Evolutionary conservation across 192 early-diverging fungal species (phyloP).

Genomic region (Phycomyces blakesleeanus): DNA sequence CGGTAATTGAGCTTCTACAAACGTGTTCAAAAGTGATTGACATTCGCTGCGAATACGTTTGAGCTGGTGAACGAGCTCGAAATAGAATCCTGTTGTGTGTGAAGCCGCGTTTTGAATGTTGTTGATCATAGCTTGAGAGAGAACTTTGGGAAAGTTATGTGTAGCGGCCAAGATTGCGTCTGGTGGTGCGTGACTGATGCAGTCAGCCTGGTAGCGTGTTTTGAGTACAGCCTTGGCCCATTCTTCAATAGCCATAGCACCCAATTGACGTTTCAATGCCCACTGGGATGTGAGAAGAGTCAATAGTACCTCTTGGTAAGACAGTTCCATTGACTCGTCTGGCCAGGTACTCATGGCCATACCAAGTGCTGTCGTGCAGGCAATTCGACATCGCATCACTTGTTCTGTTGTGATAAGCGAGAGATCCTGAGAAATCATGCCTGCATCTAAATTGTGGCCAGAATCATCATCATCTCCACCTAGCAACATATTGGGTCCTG

Average conservation of each 20-base stretch:
- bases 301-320: conserved; percentile 52
- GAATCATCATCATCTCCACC: conserved; percentile 31
- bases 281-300: conserved; percentile 64
- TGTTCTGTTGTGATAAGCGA: conserved; percentile 71
- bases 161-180: conserved; percentile 29
- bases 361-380: conserved; percentile 77
- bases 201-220: conserved; percentile 29
- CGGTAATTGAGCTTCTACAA: conserved; percentile 46
- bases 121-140: conserved; percentile 54
- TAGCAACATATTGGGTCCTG: conserved; percentile 11
- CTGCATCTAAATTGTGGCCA: conserved; percentile 77
- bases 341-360: conserved; percentile 61
- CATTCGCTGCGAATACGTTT: conserved; percentile 65
- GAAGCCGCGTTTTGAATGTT: conserved; percentile 48
- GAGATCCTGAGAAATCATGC: conserved; percentile 90
- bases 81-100: conserved; percentile 47
- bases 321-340: conserved; percentile 38
- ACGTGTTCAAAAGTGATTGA: conserved; percentile 55
- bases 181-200: conserved; percentile 26
- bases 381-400: conserved; percentile 78
- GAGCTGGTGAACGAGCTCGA: conserved; percentile 60
- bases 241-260: conserved; percentile 76
- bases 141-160: conserved; percentile 45
- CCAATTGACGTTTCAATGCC: conserved; percentile 76
- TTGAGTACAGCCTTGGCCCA: conserved; percentile 57